These are phyloP conservation scores for Penicillium occitanis DNA, from an alignment of 2,329 filamentous ascomycete species.

Conservation along the genomic window DNA sequence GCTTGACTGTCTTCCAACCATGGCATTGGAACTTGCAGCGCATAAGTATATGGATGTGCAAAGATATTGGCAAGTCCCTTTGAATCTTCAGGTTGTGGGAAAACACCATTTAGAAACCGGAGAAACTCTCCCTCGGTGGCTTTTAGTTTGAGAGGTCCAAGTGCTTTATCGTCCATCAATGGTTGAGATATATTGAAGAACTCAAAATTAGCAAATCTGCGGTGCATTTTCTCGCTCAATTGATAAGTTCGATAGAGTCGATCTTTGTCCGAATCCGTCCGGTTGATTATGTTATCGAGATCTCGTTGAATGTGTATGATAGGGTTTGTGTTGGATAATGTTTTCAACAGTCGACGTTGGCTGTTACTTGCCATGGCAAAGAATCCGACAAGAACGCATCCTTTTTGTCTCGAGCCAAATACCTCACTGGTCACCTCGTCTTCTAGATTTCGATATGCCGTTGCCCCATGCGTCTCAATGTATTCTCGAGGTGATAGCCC, in stretches of 20 bases:
- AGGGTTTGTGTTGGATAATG: slow-evolving; percentile 64
- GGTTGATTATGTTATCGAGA: slow-evolving; percentile 56
- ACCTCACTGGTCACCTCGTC: slow-evolving; percentile 61
- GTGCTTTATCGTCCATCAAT: slow-evolving; percentile 21
- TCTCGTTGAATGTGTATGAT: slow-evolving; percentile 71
- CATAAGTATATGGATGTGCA: slow-evolving; percentile 64
- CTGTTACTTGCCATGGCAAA: slow-evolving; percentile 66
- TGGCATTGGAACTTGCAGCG: slow-evolving; percentile 61
- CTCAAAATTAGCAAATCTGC: slow-evolving; percentile 69
- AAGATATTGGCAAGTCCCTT: slow-evolving; percentile 48
- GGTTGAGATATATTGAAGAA: slow-evolving; percentile 72
- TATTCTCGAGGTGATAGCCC: slow-evolving; percentile 63
- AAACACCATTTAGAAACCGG: slow-evolving; percentile 57
- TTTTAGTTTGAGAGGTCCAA: slow-evolving; percentile 61
- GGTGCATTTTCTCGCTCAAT: slow-evolving; percentile 53
- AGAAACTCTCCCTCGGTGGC: slow-evolving; percentile 68
- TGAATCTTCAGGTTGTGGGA: slow-evolving; percentile 60
- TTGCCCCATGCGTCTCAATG: slow-evolving; percentile 61
- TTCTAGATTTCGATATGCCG: slow-evolving; percentile 64
- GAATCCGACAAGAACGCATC: slow-evolving; percentile 68
- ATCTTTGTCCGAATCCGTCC: slow-evolving; percentile 59
- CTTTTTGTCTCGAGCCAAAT: slow-evolving; percentile 58
- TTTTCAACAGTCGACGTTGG: slow-evolving; percentile 57
- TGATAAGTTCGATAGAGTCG: slow-evolving; percentile 61
- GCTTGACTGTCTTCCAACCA: slow-evolving; percentile 55